phyloP scores from a whole-genome alignment of 1,284 basidiomycete genomes.

The Papiliotrema laurentii region DNA sequence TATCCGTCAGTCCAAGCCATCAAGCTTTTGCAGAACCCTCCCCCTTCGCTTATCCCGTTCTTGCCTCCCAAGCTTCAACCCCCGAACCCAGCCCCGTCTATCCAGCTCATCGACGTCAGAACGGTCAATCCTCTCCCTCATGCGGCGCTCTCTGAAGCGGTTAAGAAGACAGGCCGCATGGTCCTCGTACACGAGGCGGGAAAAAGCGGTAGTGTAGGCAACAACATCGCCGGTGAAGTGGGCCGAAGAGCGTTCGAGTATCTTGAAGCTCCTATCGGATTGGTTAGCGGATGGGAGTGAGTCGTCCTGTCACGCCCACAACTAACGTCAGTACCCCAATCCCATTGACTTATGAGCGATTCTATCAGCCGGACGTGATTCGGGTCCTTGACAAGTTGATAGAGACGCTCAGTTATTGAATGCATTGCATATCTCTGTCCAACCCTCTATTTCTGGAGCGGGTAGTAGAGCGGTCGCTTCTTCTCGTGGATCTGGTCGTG shows the following conservation, averaged over 20 bases:
- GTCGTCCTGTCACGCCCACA: conserved; percentile 42
- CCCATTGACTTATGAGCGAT: conserved; percentile 80
- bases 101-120: conserved; percentile 87
- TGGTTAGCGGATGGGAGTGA: conserved; percentile 88
- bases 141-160: conserved; percentile 71
- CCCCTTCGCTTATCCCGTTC: conserved; percentile 60
- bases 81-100: conserved; percentile 53
- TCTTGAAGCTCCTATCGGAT: conserved; percentile 77
- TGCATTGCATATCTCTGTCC: conserved; percentile 4
- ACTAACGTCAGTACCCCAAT: conserved; percentile 61
- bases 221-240: conserved; percentile 79
- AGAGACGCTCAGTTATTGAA: conserved; percentile 73
- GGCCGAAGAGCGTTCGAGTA: conserved; percentile 81
- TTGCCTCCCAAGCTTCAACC: conserved; percentile 65
- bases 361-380: conserved; percentile 80
- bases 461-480: conserved; percentile 72
- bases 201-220: conserved; percentile 75
- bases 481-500: conserved; percentile 86
- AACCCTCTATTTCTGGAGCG: conserved; percentile 63
- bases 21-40: conserved; percentile 52
- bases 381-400: conserved; percentile 76
- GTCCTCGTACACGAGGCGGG: conserved; percentile 91
- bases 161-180: conserved; percentile 72
- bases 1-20: conserved; percentile 38
- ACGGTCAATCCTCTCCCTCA: conserved; percentile 88